Evolutionary conservation across 352 stramenopile species (phyloP).

Genomic region (Thalassiosira mediterranea): DNA sequence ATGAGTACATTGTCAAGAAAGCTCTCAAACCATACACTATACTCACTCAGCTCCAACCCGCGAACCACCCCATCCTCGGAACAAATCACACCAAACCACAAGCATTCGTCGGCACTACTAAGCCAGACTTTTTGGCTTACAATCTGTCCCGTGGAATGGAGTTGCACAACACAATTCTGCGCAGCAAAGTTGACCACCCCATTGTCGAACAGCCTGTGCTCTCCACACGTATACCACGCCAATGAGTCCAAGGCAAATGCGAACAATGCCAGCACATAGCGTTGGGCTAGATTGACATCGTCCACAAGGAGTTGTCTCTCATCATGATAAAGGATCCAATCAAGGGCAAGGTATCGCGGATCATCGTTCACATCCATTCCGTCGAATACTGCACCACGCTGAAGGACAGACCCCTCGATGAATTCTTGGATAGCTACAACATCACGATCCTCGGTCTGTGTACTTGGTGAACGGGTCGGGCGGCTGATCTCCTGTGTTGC

Average conservation of each 20-base stretch:
- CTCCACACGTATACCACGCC: conserved; percentile 45
- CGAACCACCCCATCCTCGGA: conserved; percentile 26
- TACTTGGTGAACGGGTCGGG: too few relatives aligned
- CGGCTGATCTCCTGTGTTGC: too few relatives aligned
- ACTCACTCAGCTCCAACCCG: conserved; percentile 59
- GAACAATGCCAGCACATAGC: conserved; percentile 65
- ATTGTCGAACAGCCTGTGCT: conserved; percentile 37
- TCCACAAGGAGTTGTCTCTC: conserved; percentile 36
- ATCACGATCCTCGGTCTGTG: too few relatives aligned
- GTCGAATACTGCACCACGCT: conserved; percentile 36
- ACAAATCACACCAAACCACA: conserved; percentile 67
- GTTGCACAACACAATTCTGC: conserved; percentile 23
- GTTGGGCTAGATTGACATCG: conserved; percentile 60
- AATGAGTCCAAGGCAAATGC: conserved; percentile 61
- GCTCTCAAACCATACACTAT: conserved; percentile 4
- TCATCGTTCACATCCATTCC: conserved; percentile 43
- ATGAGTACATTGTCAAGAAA: conserved; percentile 3
- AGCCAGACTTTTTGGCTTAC: conserved; percentile 51
- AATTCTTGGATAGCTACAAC: too few relatives aligned
- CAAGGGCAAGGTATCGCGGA: conserved; percentile 26
- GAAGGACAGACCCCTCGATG: conserved; percentile 32
- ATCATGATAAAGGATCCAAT: conserved; percentile 75
- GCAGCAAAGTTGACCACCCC: conserved; percentile 12
- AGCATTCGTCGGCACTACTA: conserved; percentile 53
- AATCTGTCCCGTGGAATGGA: conserved; percentile 12